phyloP scores from a whole-genome alignment of 1,284 basidiomycete species.

The Ceratobasidium sp. region DNA sequence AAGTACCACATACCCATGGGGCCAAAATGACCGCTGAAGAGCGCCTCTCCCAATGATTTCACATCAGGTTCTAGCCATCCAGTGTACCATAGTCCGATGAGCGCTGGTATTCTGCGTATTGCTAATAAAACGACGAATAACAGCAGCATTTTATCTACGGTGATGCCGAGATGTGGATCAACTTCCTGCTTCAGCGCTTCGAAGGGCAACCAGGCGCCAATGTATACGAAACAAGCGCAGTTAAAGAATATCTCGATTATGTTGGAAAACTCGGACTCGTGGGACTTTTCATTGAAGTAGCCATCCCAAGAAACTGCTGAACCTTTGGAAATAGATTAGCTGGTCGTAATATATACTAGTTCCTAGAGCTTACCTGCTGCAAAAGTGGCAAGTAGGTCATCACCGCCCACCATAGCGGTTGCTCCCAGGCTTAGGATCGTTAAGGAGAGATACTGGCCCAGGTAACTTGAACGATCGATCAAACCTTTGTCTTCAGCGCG shows the following conservation, averaged over 20 bases:
- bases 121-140: slow-evolving; percentile 74
- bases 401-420: slow-evolving; percentile 81
- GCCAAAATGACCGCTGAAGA: slow-evolving; percentile 23
- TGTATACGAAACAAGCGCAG: slow-evolving; percentile 63
- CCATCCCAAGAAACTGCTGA: slow-evolving; percentile 83
- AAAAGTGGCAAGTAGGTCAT: slow-evolving; percentile 91
- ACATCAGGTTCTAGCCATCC: background rate
- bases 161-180: slow-evolving; percentile 66
- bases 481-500: slow-evolving; percentile 66
- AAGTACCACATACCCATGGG: slow-evolving; percentile 55
- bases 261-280: slow-evolving; percentile 87
- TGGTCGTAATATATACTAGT: too few relatives aligned
- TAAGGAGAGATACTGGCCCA: slow-evolving; percentile 79
- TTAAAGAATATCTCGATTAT: slow-evolving; percentile 78
- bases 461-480: slow-evolving; percentile 25
- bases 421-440: slow-evolving; percentile 84
- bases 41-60: background rate
- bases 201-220: slow-evolving; percentile 83
- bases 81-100: slow-evolving; percentile 60
- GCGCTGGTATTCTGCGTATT: slow-evolving; percentile 75
- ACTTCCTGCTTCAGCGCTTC: slow-evolving; percentile 65
- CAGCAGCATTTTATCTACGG: slow-evolving; percentile 78
- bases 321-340: too few relatives aligned
- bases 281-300: slow-evolving; percentile 86
- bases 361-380: slow-evolving; percentile 75